These are phyloP conservation scores for Metarhizium brunneum DNA, from an alignment of 2,329 filamentous ascomycete species.

Conservation along the genomic window DNA sequence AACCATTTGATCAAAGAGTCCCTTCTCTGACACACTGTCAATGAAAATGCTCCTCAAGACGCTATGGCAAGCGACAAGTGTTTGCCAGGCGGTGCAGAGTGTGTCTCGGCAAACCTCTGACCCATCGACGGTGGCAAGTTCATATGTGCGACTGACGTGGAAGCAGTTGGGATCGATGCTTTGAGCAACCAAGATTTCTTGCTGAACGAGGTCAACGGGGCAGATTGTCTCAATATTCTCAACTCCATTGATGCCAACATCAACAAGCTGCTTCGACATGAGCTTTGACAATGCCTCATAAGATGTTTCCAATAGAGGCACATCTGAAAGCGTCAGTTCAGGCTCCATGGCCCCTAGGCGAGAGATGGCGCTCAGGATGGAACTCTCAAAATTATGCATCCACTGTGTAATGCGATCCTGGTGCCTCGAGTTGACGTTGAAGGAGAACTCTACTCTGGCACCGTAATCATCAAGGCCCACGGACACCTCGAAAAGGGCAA, in stretches of 20 bases:
- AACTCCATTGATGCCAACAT: constrained; percentile 29
- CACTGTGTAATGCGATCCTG: constrained; percentile 35
- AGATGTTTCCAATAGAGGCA: constrained; percentile 37
- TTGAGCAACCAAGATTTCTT: constrained; percentile 39
- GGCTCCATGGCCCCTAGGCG: constrained; percentile 31
- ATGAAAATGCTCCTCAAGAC: constrained; percentile 42
- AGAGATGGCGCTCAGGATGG: constrained; percentile 34
- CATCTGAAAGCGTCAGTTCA: constrained; percentile 40
- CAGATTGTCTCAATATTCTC: constrained; percentile 39
- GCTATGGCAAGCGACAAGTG: constrained; percentile 34
- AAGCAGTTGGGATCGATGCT: constrained; percentile 30
- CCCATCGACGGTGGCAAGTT: constrained; percentile 30
- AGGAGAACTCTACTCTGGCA: constrained; percentile 36
- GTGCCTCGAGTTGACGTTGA: constrained; percentile 31
- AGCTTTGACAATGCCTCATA: constrained; percentile 36
- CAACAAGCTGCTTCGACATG: constrained; percentile 30
- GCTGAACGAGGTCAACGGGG: constrained; percentile 37
- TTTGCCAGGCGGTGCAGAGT: constrained; percentile 41
- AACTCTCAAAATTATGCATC: constrained; percentile 37
- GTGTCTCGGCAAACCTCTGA: constrained; percentile 30
- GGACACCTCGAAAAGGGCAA: constrained; percentile 41
- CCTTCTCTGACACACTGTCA: constrained; percentile 37
- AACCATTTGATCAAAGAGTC: constrained; percentile 41
- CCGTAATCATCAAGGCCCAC: constrained; percentile 33
- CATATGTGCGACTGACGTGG: constrained; percentile 37